Conservation (phyloP, 495 filamentous ascomycete species). For the Penicillium cinerascens region DNA sequence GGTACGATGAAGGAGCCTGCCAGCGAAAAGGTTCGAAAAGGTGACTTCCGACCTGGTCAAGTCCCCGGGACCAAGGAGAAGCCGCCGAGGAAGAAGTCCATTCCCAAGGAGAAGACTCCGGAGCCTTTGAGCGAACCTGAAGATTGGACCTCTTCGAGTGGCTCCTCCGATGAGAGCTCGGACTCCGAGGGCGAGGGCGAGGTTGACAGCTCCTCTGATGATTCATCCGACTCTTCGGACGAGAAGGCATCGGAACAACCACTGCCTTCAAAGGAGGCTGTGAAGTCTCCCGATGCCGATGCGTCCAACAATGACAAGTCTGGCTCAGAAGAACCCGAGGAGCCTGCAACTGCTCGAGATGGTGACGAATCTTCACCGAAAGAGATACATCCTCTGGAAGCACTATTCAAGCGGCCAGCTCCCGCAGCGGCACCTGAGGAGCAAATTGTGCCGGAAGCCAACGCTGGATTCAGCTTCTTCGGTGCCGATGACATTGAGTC, state of each 20-base stretch:
- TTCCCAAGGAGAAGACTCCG: constrained; percentile 9
- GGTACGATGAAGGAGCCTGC: constrained; percentile 69
- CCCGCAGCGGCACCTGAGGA: constrained; percentile 30
- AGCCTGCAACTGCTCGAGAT: constrained; percentile 7
- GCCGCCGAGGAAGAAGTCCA: constrained; percentile 10
- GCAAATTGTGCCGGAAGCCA: constrained; percentile 40
- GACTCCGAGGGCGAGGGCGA: constrained; percentile 25
- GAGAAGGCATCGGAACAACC: constrained; percentile 12
- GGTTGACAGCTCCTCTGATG: constrained; percentile 22
- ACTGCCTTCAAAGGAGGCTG: constrained; percentile 10
- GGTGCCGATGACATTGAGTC: constrained; percentile 52
- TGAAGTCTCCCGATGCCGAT: constrained; percentile 1
- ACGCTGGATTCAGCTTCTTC: constrained; percentile 61
- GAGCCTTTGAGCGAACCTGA: constrained; percentile 31
- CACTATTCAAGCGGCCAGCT: constrained; percentile 74
- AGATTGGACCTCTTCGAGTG: constrained; percentile 48
- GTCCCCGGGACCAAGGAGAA: constrained; percentile 38
- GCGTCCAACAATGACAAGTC: constrained; percentile 4
- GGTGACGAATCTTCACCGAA: constrained; percentile 22
- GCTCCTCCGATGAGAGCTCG: constrained; percentile 32
- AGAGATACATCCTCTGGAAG: constrained; percentile 81
- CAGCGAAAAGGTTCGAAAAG: constrained; percentile 33
- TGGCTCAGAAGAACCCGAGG: constrained; percentile 4
- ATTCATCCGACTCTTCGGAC: constrained; percentile 21
- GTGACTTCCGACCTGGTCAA: constrained; percentile 35